Conservation (phyloP, 371 early-diverging fungal genomes). For the Rhizomucor miehei region DNA sequence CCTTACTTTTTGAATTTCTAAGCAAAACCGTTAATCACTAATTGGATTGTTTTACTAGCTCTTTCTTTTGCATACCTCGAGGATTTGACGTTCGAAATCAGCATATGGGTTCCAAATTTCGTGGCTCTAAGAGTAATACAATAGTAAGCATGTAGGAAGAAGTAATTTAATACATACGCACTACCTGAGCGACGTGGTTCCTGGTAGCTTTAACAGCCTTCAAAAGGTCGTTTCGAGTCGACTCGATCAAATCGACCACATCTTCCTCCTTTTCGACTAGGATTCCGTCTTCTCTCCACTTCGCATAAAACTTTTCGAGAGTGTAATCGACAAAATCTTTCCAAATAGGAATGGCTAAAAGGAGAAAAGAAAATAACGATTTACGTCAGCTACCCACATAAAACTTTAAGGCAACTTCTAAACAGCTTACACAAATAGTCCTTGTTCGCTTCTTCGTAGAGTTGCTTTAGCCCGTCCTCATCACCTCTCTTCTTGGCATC, state of each 20-base stretch:
- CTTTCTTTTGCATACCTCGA: constrained; percentile 26
- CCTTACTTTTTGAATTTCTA: constrained; percentile 8
- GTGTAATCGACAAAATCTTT: constrained; percentile 49
- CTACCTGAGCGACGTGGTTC: constrained; percentile 46
- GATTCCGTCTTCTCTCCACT: constrained; percentile 25
- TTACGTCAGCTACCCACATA: background rate
- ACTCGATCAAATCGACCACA: constrained; percentile 16
- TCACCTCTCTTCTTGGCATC: constrained; percentile 42
- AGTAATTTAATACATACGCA: too few species aligned
- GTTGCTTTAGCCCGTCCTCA: constrained; percentile 30
- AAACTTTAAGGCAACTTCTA: background rate
- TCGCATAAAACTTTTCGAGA: constrained; percentile 22
- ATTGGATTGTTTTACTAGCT: too few species aligned
- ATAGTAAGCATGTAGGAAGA: too few species aligned
- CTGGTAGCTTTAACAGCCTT: constrained; percentile 40
- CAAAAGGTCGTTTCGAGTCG: constrained; percentile 36
- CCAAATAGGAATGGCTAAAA: constrained; percentile 58
- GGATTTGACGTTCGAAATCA: constrained; percentile 47
- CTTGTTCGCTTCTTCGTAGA: constrained; percentile 46
- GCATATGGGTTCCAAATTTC: constrained; percentile 52
- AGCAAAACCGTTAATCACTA: constrained; percentile 11
- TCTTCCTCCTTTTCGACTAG: constrained; percentile 17
- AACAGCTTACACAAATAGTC: constrained; percentile 60
- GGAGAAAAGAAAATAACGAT: background rate
- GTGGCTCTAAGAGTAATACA: too few species aligned